Evolutionary conservation across 345 rosid species (phyloP), one percentile per base, ranked within the genome.

Genomic region (Sonneratia alba): DNA sequence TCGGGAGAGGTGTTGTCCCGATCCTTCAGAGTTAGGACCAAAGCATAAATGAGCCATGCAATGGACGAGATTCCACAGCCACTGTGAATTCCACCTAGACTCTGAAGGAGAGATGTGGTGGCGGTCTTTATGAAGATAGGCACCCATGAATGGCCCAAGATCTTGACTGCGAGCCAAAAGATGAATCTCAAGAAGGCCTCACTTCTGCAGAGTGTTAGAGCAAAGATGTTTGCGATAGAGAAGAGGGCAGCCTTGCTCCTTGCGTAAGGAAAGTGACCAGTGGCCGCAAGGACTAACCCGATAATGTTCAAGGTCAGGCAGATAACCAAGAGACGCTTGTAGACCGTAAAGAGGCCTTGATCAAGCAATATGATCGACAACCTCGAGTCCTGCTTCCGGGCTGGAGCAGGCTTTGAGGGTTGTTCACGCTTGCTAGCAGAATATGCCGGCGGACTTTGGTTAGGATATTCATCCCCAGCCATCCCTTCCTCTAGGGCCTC

Each of bases 61-160:
- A 87, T 76, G 5, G 93, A 93, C 32, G 96, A 89, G 56, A 91
- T 71, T 0, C 93, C 98, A 21, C 93, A 90, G 10, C 95, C 79
- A 59, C 95, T 93, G 37, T 91, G 98, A 65, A 89, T 86, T 6
- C 96, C 98, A 0, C 96, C 91, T 9, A 89, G 86, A 72, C 88
- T 86, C 70, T 92, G 95, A 32, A 92, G 88, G 62, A 90, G 82
- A 48, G 97, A 82, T 9, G 98, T 88, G 22, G 86, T 79, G 9
- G 87, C 77, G 8, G 86, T 88, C 79, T 92, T 92, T 43, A 86
- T 16, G 3, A 69, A 69, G 51, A 90, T 77, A 42, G 90, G 89
- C 9, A 92, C 68, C 79, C 87, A 88, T 8, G 90, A 80, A 55
- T 74, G 79, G 16, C 97, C 97, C 3, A 89, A 43, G n/a, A 81